phyloP scores from a whole-genome alignment of 1,139 yeast species.

The Pichia terricola region DNA sequence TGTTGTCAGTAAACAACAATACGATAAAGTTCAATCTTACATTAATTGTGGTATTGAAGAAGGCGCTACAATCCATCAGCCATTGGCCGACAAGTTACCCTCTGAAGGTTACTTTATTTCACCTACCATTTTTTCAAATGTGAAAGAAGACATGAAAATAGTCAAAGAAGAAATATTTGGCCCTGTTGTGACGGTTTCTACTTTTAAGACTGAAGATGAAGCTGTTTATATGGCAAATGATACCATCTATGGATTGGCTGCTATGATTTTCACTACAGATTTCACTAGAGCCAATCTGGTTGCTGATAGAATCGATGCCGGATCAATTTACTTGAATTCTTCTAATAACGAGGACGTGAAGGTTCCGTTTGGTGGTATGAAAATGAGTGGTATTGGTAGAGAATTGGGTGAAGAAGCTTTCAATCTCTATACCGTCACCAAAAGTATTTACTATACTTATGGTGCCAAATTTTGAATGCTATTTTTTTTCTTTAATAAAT shows the following conservation, averaged over 20 bases:
- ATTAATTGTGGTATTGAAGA: conserved; percentile 58
- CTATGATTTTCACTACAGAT: conserved; percentile 67
- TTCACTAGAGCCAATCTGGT: conserved; percentile 50
- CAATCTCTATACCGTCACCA: conserved; percentile 64
- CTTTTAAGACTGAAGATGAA: conserved; percentile 54
- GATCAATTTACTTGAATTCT: conserved; percentile 81
- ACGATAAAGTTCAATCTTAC: conserved; percentile 56
- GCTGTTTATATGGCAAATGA: conserved; percentile 65
- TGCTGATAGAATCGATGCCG: conserved; percentile 61
- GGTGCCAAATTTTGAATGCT: conserved; percentile 23
- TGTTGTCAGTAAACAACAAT: conserved; percentile 62
- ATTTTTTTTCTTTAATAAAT: too few relatives aligned
- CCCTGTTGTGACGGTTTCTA: conserved; percentile 76
- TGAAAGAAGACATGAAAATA: conserved; percentile 47
- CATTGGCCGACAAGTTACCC: conserved; percentile 26
- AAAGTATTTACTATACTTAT: conserved; percentile 47
- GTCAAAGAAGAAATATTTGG: conserved; percentile 78
- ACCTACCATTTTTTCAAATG: conserved; percentile 63
- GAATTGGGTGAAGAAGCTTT: conserved; percentile 83
- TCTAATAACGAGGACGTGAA: conserved; percentile 70
- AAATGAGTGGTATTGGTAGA: conserved; percentile 80
- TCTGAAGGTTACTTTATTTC: conserved; percentile 46
- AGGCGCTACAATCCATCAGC: conserved; percentile 41
- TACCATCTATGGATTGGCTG: conserved; percentile 69
- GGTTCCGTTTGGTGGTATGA: conserved; percentile 78